Base-by-base conservation (phyloP, 1,284 basidiomycete species). In the Microbotryum silenes-acaulis region DNA sequence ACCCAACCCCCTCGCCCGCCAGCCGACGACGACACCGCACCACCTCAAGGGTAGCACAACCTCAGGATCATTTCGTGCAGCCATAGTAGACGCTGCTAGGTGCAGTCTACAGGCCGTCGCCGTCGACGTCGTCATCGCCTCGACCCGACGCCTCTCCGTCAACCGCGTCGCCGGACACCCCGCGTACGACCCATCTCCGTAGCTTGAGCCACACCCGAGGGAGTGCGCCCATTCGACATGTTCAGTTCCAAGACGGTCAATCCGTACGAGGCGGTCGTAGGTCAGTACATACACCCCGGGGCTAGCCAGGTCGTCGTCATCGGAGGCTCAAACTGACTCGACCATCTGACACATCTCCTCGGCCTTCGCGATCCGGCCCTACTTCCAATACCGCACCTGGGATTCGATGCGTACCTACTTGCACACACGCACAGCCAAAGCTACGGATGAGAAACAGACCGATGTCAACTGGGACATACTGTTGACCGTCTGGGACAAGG, bases 401-500 rank as follows among this genome's bases (percentile, higher is more conserved):
- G 16, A 7, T 16, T 10, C 54, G 20, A 27, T 33, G 52, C 50
- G 49, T 25, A 59, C 21, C 47, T 23, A 25, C 27, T 42, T n/a
- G 14, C 23, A 8, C 12, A n/a, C 51, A 64, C 23, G 5, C 6
- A n/a, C 51, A 64, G 65, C 42, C 76, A 94, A 71, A 52, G 70
- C 69, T 23, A 72, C 70, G 2, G 67, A 70, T 49, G 70, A 72
- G 61, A 72, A 71, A 46, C 68, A 70, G 50, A 93, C 92, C 2
- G 81, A 82, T 62, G 94, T 97, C 78, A 90, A 97, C 76, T 98
- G 94, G 94, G 91, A 93, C 75, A 79, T 92, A 62, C 91, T 96
- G 66, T 77, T 97, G 56, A 91, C 90, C 72, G 78, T 98, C n/a
- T 97, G 92, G 74, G 96, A 98, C 78, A 96, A 96, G 78, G 91